These are phyloP conservation scores for Periconia macrospinosa DNA, from an alignment of 2,329 filamentous ascomycete species.

Conservation along the genomic window DNA sequence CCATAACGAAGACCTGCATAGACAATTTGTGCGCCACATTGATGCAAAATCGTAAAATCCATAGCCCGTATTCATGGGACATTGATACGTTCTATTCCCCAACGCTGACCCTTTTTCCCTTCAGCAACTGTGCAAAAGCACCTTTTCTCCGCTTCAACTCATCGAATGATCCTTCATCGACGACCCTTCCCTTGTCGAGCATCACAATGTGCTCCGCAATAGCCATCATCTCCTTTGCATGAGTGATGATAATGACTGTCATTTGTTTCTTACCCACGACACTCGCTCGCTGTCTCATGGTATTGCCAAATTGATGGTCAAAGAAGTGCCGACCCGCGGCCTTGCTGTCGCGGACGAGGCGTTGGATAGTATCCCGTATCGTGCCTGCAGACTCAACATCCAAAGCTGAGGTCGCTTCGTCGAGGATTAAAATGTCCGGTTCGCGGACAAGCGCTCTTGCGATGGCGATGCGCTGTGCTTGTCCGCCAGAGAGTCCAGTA, in stretches of 20 bases:
- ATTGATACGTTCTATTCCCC: background rate
- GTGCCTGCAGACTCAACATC: constrained; percentile 68
- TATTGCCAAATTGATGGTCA: background rate
- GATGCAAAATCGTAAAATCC: no score
- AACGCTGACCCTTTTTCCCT: constrained; percentile 30
- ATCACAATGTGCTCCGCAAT: constrained; percentile 75
- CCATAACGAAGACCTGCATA: no score
- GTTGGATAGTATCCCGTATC: constrained; percentile 64
- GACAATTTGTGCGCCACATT: no score
- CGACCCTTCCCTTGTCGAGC: constrained; percentile 65
- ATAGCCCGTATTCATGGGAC: no score
- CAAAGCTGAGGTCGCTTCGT: constrained; percentile 83
- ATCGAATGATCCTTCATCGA: constrained; percentile 69
- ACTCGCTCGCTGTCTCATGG: constrained; percentile 11
- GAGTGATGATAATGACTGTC: constrained; percentile 80
- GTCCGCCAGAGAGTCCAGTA: constrained; percentile 73
- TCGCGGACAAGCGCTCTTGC: constrained; percentile 74
- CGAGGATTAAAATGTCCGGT: constrained; percentile 75
- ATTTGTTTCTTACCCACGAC: constrained; percentile 46
- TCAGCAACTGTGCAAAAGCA: constrained; percentile 41
- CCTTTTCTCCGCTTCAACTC: constrained; percentile 52
- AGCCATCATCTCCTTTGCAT: constrained; percentile 83
- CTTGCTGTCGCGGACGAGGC: constrained; percentile 47
- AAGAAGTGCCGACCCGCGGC: background rate
- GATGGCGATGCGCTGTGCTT: constrained; percentile 79